Conservation (phyloP, 2,329 filamentous ascomycete species). For the Aspergillus hiratsukae region DNA sequence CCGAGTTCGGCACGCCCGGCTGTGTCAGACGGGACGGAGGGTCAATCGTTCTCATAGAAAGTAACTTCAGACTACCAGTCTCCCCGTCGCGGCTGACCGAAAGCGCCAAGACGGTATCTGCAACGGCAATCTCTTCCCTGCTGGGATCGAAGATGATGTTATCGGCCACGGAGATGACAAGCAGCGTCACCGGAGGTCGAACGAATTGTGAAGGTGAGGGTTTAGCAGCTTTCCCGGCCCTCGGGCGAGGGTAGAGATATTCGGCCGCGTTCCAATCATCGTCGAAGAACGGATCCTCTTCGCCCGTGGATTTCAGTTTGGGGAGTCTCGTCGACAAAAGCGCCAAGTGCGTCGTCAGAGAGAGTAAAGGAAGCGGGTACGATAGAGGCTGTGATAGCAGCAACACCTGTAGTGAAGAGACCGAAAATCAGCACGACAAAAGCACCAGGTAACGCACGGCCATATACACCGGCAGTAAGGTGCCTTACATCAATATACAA, state of each 20-base stretch:
- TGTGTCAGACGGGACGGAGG: slow-evolving; percentile 69
- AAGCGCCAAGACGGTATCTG: slow-evolving; percentile 81
- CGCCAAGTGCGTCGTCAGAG: slow-evolving; percentile 87
- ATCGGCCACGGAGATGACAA: slow-evolving; percentile 78
- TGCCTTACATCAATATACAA: slow-evolving; percentile 80
- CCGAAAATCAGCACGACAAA: slow-evolving; percentile 4
- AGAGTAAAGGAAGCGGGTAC: slow-evolving; percentile 88
- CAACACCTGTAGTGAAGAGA: slow-evolving; percentile 60
- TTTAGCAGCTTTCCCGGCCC: slow-evolving; percentile 17
- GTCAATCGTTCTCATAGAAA: slow-evolving; percentile 69
- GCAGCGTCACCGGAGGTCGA: slow-evolving; percentile 80
- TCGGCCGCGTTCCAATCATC: slow-evolving; percentile 89
- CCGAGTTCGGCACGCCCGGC: slow-evolving; percentile 62
- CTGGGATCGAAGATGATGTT: slow-evolving; percentile 94
- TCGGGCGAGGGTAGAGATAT: slow-evolving; percentile 63
- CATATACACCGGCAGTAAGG: slow-evolving; percentile 1
- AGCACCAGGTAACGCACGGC: background rate
- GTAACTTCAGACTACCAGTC: slow-evolving; percentile 51
- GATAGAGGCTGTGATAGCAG: slow-evolving; percentile 89
- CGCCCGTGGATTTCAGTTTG: slow-evolving; percentile 76
- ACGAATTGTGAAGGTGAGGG: slow-evolving; percentile 27
- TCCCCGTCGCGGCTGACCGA: slow-evolving; percentile 55
- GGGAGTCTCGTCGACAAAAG: slow-evolving; percentile 84
- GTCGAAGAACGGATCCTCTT: slow-evolving; percentile 96
- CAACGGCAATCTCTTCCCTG: slow-evolving; percentile 87